phyloP scores from a whole-genome alignment of 768 basidiomycete species.

The Kwoniella pini region DNA sequence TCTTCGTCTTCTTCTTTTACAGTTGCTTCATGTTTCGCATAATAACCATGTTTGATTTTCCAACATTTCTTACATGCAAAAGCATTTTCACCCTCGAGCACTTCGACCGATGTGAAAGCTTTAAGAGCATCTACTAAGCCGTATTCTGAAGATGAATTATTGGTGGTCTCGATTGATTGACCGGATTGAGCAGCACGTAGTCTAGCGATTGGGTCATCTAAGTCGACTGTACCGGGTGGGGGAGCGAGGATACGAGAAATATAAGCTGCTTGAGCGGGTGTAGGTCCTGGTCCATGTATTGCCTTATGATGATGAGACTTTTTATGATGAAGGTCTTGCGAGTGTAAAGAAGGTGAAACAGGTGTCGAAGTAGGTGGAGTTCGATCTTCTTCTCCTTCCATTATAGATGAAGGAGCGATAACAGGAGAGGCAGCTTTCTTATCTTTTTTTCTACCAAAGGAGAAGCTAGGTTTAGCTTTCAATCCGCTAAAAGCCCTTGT shows the following conservation, averaged over 20 bases:
- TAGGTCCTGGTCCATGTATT: constrained; percentile 38
- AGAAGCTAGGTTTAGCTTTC: constrained; percentile 38
- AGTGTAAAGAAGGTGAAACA: constrained; percentile 3
- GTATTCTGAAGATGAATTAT: constrained; percentile 27
- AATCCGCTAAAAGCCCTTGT: constrained; percentile 30
- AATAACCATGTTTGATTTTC: constrained; percentile 70
- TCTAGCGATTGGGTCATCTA: constrained; percentile 45
- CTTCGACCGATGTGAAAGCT: constrained; percentile 90
- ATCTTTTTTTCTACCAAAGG: constrained; percentile 38
- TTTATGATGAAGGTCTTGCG: not conserved
- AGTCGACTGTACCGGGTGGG: constrained; percentile 21
- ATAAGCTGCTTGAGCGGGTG: constrained; percentile 54
- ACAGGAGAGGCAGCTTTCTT: constrained; percentile 7
- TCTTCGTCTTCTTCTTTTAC: constrained; percentile 47
- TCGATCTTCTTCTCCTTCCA: constrained; percentile 1
- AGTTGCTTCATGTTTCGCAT: constrained; percentile 49
- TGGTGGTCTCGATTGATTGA: constrained; percentile 10
- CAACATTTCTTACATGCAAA: constrained; percentile 92
- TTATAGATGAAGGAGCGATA: constrained; percentile 1
- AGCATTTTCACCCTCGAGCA: constrained; percentile 88
- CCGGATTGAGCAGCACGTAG: constrained; percentile 37
- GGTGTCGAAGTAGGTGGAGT: constrained; percentile 9
- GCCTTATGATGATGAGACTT: constrained; percentile 1
- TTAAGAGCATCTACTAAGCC: constrained; percentile 67
- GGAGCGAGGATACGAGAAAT: constrained; percentile 51